Evolutionary conservation across 805 yeast genomes (phyloP), one percentile per base, ranked within the genome.

Genomic region (Ogataea glucozyma): DNA sequence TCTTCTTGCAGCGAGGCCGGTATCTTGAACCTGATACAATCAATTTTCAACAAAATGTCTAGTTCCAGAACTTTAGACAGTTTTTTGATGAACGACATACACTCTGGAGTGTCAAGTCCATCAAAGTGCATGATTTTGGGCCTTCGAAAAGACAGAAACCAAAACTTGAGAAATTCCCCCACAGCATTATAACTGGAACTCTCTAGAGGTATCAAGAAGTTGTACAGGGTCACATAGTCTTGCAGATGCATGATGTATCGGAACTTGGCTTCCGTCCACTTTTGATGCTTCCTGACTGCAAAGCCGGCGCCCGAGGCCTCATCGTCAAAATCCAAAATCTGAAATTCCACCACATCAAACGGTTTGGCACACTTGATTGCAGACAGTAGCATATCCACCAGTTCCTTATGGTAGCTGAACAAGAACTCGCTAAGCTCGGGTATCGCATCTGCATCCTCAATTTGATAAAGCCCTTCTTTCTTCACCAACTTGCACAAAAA

Each of bases 121-220:
- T 52, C 56, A 26, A 52, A 52, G 22, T 30, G 22, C 40, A 50
- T 18, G 32, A 40, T 40, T 17, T 46, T 40, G 2, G 56, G 56
- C 40, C 41, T 45, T 31, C 45, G 35, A 14, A 50, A 43, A 20
- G 47, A 43, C 17, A 48, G 35, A 39, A 54, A 54, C 42, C 50
- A 40, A 35, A 44, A 52, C 32, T 43, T 44, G 32, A 52, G 22
- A 16, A 48, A 33, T 11, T 44, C 34, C 1, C 44, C 50, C 20
- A 54, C 49, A 11, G 47, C 14, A 7, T 26, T 21, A 30, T 26
- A 40, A 18, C 44, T 46, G 8, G 52, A 43, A 26, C 43, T 44
- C 16, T 50, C 50, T 21, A 54, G 20, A 11, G 58, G 58, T 3
- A 46, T 12, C 40, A 54, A 13, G 22, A 54, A 54, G 31, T 52